Base-by-base conservation (phyloP, 2,329 filamentous ascomycete genomes). In the Ceratocystis cacaofunesta region DNA sequence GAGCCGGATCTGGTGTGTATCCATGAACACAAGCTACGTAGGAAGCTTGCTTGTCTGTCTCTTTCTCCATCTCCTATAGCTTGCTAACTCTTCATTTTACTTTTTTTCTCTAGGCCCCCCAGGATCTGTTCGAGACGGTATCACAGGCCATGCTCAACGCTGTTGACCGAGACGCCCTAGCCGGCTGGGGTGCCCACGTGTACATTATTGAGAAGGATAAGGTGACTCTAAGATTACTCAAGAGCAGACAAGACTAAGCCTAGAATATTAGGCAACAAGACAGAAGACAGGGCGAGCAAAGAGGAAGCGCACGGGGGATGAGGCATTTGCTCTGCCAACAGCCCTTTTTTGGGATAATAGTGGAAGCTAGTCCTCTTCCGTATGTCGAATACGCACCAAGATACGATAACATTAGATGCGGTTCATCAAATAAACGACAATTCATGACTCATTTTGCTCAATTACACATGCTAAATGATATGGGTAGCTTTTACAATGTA, bases 191-290 rank as follows among this genome's bases (percentile, higher is more conserved):
- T 75, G 94, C 94, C 48, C 91, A 99, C 74, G 94, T 99, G 71
- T 99, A 97, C 80, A 95, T 99, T 74, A 95, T 99, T 76, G 94
- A 97, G 82, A 99, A 99, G 84, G 92, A 96, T 80, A 97, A 97
- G 88, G 90, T 99, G 69, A 97, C 94, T 73, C 96, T 97, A 87
- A 84, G 94, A 76, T 85, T 99, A 85, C 81, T 99, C 76, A 97
- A 97, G 85, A 92, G 92, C 74, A 86, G 92, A 80, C 92, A 97
- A 80, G 92, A 97, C 76, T 92, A 90, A 75, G 72, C 43, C 64
- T 66, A 48, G 17, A 22, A 12, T 41, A 15, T 25, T 12, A 19
- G 32, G 52, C 22, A 17, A 7, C 15, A 30, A 12, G 46, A 50
- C 43, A 36, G 30, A 44, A 46, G 22, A 25, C 4, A 41, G 25